Percentiles rank a stretch among this genome's conserved stretches.
phyloP scores from a whole-genome alignment of 176 grass and related monocot genomes.

The Phragmites australis region DNA sequence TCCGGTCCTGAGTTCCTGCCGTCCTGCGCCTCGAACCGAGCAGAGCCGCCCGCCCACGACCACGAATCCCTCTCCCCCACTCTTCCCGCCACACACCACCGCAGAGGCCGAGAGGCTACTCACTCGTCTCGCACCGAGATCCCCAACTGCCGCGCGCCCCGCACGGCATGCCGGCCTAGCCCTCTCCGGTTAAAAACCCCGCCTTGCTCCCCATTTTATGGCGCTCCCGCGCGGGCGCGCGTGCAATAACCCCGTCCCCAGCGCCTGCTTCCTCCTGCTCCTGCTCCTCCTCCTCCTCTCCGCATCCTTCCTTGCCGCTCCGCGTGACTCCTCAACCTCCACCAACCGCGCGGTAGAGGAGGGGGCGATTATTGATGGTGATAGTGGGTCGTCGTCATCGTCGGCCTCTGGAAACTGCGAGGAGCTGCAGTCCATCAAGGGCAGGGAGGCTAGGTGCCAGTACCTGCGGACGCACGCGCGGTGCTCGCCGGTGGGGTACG shows the following conservation, averaged over 20 bases:
- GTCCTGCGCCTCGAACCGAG: background rate
- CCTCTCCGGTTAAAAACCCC: slow-evolving; percentile 25
- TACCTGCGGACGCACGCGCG: slow-evolving; percentile 55
- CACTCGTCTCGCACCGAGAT: background rate
- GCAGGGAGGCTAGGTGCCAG: slow-evolving; percentile 37
- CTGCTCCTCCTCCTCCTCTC: slow-evolving; percentile 21
- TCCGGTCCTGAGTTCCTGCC: no score
- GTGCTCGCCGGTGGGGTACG: slow-evolving; percentile 58
- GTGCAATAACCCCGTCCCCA: slow-evolving; percentile 53
- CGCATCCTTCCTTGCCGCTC: background rate
- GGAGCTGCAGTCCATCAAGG: slow-evolving; percentile 36
- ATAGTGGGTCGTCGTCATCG: no score
- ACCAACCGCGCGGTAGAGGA: background rate
- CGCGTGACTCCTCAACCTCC: background rate
- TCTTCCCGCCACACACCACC: background rate
- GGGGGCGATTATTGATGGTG: no score
- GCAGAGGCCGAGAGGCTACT: no score
- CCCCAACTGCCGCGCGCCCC: slow-evolving; percentile 7
- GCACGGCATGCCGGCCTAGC: slow-evolving; percentile 36
- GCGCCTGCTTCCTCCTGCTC: slow-evolving; percentile 52
- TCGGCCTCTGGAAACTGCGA: slow-evolving; percentile 18
- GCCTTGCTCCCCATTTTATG: slow-evolving; percentile 49
- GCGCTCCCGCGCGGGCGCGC: slow-evolving; percentile 34
- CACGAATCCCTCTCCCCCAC: slow-evolving; percentile 19
- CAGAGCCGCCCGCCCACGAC: slow-evolving; percentile 12